Percentiles rank a stretch among this genome's conserved stretches.
phyloP scores from a whole-genome alignment of 768 basidiomycete species.

The Lentinula raphanica region DNA sequence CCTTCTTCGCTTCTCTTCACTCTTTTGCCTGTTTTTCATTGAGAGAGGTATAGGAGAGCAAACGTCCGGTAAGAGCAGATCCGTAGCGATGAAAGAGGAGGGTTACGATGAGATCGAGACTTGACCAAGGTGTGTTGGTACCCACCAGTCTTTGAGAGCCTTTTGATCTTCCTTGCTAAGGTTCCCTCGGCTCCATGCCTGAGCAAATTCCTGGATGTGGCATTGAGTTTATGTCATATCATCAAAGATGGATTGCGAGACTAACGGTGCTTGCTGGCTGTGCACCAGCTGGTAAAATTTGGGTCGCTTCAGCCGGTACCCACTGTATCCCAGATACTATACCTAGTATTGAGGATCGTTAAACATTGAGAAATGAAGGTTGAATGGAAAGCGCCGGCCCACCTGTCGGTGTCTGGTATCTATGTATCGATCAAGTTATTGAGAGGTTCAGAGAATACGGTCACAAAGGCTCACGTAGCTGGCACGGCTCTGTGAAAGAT shows the following conservation, averaged over 20 bases:
- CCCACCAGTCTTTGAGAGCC: slow-evolving; percentile 43
- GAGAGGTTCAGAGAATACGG: background rate
- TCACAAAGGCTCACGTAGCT: slow-evolving; percentile 49
- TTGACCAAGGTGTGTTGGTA: background rate
- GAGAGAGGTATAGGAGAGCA: background rate
- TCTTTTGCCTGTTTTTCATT: slow-evolving; percentile 35
- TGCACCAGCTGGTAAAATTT: slow-evolving; percentile 54
- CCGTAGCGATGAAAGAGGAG: background rate
- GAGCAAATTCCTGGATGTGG: slow-evolving; percentile 50
- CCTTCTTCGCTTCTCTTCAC: slow-evolving; percentile 39
- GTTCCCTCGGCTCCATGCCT: slow-evolving; percentile 47
- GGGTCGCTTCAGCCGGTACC: slow-evolving; percentile 25
- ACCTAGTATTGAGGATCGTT: slow-evolving; percentile 28
- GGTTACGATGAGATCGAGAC: background rate
- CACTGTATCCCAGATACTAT: slow-evolving; percentile 60
- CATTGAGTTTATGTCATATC: background rate
- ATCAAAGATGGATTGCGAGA: slow-evolving; percentile 1
- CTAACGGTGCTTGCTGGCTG: slow-evolving; percentile 53
- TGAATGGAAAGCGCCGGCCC: background rate
- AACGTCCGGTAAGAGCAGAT: background rate
- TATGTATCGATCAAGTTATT: slow-evolving; percentile 22
- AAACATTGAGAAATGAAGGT: background rate
- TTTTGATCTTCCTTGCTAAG: slow-evolving; percentile 35
- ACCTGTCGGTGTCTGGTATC: slow-evolving; percentile 59
- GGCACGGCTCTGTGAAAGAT: slow-evolving; percentile 51